These are phyloP conservation scores for Spathaspora arborariae DNA, from an alignment of 805 yeast species.

Conservation along the genomic window DNA sequence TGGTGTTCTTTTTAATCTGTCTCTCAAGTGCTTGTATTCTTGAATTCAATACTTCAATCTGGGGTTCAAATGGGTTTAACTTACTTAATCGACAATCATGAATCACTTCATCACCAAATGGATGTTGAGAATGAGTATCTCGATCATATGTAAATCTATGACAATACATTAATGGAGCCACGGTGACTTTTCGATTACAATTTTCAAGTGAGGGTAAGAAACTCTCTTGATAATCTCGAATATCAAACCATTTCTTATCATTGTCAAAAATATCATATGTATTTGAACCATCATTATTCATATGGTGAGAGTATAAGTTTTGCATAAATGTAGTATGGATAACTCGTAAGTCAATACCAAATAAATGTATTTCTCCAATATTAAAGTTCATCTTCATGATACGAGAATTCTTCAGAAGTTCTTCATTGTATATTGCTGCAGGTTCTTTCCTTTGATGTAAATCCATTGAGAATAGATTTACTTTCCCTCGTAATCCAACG, in stretches of 20 bases:
- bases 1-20: slow-evolving; percentile 11
- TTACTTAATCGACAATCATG: slow-evolving; percentile 28
- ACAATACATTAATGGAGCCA: slow-evolving; percentile 61
- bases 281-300: slow-evolving; percentile 5
- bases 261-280: slow-evolving; percentile 44
- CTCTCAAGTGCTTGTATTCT: slow-evolving; percentile 24
- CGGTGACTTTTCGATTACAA: slow-evolving; percentile 40
- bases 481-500: slow-evolving; percentile 61
- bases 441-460: slow-evolving; percentile 41
- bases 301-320: slow-evolving; percentile 16
- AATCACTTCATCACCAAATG: slow-evolving; percentile 23
- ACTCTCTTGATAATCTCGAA: slow-evolving; percentile 58
- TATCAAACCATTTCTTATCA: slow-evolving; percentile 60
- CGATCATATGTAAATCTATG: slow-evolving; percentile 69
- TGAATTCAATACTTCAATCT: slow-evolving; percentile 20
- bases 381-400: slow-evolving; percentile 57
- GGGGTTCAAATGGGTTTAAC: slow-evolving; percentile 24
- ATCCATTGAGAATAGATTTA: slow-evolving; percentile 35
- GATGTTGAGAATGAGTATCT: slow-evolving; percentile 36
- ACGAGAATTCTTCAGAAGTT: slow-evolving; percentile 44
- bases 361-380: slow-evolving; percentile 58
- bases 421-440: slow-evolving; percentile 34
- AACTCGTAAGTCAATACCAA: slow-evolving; percentile 57
- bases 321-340: slow-evolving; percentile 45
- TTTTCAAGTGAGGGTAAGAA: slow-evolving; percentile 37